These are phyloP conservation scores for Primulina tabacum DNA, from an alignment of 257 asterid genomes.

Conservation along the genomic window DNA sequence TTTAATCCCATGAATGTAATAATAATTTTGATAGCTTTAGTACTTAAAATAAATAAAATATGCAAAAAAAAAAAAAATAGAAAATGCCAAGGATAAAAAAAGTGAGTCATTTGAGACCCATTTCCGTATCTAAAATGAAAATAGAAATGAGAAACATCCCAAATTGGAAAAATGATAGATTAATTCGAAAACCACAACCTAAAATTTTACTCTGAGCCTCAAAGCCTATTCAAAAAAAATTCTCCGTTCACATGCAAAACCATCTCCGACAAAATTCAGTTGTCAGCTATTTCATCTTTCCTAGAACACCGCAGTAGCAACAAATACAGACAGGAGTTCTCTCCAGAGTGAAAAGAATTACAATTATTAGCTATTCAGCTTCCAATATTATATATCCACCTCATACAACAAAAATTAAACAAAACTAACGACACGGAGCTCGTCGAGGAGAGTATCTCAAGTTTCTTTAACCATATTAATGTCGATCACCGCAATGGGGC, in stretches of 20 bases:
- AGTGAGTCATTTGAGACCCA: no score
- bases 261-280: conserved; percentile 8
- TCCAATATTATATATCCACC: conserved; percentile 24
- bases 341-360: background rate
- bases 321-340: background rate
- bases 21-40: no score
- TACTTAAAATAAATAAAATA: no score
- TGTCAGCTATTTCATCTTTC: background rate
- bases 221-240: background rate
- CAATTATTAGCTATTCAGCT: background rate
- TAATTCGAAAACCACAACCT: background rate
- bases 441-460: background rate
- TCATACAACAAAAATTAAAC: conserved; percentile 4
- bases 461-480: conserved; percentile 3
- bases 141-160: no score
- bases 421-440: background rate
- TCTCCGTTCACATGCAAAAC: background rate
- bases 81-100: no score
- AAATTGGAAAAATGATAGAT: no score
- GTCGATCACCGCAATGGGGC: background rate
- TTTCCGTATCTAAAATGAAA: no score
- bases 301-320: conserved; percentile 10
- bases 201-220: background rate
- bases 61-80: no score
- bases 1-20: no score